Conservation (phyloP, 768 basidiomycete genomes). For the Boletus edulis region DNA sequence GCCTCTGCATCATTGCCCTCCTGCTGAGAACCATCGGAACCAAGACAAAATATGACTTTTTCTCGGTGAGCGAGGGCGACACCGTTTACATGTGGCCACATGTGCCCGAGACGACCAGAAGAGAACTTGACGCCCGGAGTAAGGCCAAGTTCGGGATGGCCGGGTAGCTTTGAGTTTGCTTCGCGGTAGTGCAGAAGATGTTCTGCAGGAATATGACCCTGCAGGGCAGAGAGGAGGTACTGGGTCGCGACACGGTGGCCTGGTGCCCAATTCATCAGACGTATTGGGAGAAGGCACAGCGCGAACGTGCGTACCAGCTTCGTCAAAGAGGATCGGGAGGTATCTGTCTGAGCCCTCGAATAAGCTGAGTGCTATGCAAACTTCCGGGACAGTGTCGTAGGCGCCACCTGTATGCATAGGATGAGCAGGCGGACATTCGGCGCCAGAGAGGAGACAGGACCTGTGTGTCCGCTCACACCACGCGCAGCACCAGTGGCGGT, state of each 20-base stretch:
- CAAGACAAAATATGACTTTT: slow-evolving; percentile 78
- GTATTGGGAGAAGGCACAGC: neutral
- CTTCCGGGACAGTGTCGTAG: slow-evolving; percentile 81
- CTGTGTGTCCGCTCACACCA: slow-evolving; percentile 86
- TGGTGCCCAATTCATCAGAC: slow-evolving; percentile 23
- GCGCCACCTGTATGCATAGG: slow-evolving; percentile 47
- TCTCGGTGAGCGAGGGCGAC: slow-evolving; percentile 75
- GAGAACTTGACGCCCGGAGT: slow-evolving; percentile 95
- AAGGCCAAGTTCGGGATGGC: slow-evolving; percentile 85
- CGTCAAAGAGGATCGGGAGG: slow-evolving; percentile 72
- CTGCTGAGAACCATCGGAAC: slow-evolving; percentile 89
- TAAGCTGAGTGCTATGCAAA: slow-evolving; percentile 72
- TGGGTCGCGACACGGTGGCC: slow-evolving; percentile 92
- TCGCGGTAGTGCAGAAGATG: slow-evolving; percentile 84
- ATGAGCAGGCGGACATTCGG: neutral
- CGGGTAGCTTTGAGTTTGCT: slow-evolving; percentile 83
- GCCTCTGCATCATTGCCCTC: slow-evolving; percentile 92
- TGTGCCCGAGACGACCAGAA: slow-evolving; percentile 88
- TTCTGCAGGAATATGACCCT: slow-evolving; percentile 67
- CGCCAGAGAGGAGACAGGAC: slow-evolving; percentile 29
- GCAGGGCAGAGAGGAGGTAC: slow-evolving; percentile 77
- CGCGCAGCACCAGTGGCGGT: slow-evolving; percentile 84
- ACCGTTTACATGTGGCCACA: slow-evolving; percentile 89
- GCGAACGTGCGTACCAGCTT: slow-evolving; percentile 58
- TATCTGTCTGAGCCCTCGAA: slow-evolving; percentile 64